Conservation (phyloP, 805 yeast genomes). For the Candida patagonica region DNA sequence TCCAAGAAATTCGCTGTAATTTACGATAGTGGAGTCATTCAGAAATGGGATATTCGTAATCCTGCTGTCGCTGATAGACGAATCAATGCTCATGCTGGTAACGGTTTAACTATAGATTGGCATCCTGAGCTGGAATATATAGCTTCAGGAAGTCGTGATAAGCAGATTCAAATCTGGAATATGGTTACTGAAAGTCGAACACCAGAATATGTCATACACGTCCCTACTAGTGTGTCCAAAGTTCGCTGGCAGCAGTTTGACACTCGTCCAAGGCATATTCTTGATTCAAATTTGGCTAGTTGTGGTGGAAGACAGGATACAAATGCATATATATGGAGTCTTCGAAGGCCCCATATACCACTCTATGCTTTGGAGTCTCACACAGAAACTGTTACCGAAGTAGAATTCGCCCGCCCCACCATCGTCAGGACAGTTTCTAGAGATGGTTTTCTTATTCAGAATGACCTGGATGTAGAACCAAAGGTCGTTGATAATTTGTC, state of each 20-base stretch:
- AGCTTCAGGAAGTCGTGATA: conserved; percentile 89
- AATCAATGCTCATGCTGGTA: conserved; percentile 84
- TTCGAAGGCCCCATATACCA: conserved; percentile 67
- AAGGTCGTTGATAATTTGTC: conserved; percentile 43
- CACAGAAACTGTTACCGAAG: conserved; percentile 43
- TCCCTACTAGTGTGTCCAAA: conserved; percentile 72
- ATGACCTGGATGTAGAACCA: conserved; percentile 38
- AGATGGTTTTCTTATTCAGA: conserved; percentile 41
- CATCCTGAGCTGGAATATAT: conserved; percentile 76
- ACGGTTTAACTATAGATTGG: conserved; percentile 82
- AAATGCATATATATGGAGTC: conserved; percentile 58
- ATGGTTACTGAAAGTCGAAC: conserved; percentile 33
- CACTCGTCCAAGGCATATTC: conserved; percentile 10
- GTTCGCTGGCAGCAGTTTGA: conserved; percentile 54
- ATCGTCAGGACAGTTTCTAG: conserved; percentile 41
- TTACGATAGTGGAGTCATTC: conserved; percentile 83
- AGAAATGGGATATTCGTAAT: conserved; percentile 76
- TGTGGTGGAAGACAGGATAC: conserved; percentile 59
- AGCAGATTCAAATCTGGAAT: conserved; percentile 70
- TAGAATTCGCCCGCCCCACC: conserved; percentile 43
- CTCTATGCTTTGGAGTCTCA: conserved; percentile 43
- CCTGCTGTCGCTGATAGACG: conserved; percentile 55
- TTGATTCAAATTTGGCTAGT: conserved; percentile 44
- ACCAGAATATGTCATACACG: conserved; percentile 65
- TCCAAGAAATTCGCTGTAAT: conserved; percentile 59